Percentiles rank a stretch among this genome's conserved stretches.
Conservation (phyloP, 2,329 filamentous ascomycete genomes). For the Penicillium sp. region DNA sequence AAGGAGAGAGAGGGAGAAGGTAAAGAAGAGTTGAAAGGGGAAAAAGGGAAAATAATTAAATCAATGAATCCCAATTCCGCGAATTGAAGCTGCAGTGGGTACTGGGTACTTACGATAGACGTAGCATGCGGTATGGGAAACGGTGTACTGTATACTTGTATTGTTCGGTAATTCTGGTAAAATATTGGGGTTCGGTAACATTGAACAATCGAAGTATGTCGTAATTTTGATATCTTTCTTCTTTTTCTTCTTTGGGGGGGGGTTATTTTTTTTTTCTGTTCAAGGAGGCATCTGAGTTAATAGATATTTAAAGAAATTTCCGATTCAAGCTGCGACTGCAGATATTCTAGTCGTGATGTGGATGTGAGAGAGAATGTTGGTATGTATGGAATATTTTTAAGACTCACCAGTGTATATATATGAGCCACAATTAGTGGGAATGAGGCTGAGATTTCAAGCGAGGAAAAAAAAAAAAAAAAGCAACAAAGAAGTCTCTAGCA, state of each 20-base stretch:
- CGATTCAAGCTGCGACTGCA: neutral
- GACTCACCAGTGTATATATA: neutral
- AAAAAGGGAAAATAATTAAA: slow-evolving; percentile 24
- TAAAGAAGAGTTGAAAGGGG: slow-evolving; percentile 2
- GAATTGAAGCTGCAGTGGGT: slow-evolving; percentile 29
- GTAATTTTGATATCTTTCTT: neutral
- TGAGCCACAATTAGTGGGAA: slow-evolving; percentile 8
- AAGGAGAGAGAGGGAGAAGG: slow-evolving; percentile 6
- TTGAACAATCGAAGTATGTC: neutral
- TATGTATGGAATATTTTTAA: too few species aligned
- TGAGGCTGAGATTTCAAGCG: slow-evolving; percentile 16
- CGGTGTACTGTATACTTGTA: slow-evolving; percentile 7
- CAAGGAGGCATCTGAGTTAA: neutral
- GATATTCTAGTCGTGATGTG: neutral
- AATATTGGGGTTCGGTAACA: neutral
- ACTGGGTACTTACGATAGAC: slow-evolving; percentile 15
- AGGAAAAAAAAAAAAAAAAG: slow-evolving; percentile 5
- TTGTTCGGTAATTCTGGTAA: neutral
- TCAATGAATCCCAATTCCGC: slow-evolving; percentile 27
- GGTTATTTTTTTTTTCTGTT: neutral
- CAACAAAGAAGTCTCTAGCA: neutral
- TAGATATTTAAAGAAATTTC: neutral
- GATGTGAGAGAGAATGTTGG: neutral
- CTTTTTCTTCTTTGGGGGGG: too few species aligned
- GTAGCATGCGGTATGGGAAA: slow-evolving; percentile 7